Base-by-base conservation (phyloP, 768 basidiomycete species). In the Phanerodontia chrysosporium region DNA sequence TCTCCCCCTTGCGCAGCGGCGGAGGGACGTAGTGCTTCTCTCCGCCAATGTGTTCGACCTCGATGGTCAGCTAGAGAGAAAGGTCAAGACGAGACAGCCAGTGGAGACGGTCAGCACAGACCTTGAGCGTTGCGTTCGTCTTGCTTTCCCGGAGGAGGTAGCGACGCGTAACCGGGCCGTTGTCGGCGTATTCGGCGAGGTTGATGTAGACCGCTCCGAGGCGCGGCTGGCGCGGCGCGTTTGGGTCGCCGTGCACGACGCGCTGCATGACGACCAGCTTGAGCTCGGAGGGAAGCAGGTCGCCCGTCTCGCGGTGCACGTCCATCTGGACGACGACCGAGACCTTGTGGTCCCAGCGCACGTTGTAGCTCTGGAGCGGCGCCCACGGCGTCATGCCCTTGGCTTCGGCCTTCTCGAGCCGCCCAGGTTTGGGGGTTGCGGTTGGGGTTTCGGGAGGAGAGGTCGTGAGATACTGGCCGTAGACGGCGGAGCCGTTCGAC, bases 101-200 rank as follows among this genome's bases (percentile, higher is more conserved):
- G 22, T 18, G 9, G 30, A 45, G 30, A 46, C 53, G 39, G 49
- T 48, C 22, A 27, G 46, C 12, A 64, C 73, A 13, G 45, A 88
- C 86, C 77, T 87, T 87, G 49, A 92, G 75, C 6, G 85, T 87
- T 0, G 90, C 89, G 63, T 92, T 92, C 39, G 84, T 89, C 72
- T 88, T 90, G 64, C 86, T 89, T 64, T 89, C 81, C 49, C 82
- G 76, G 5, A 91, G 72, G 7, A 90, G 76, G 70, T 90, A 89
- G 6, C 83, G 76, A 18, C 90, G 77, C 10, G 83, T 83, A 25
- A 90, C 78, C 10, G 69, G 64, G 35, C 85, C 81, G 1, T 73
- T 81, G 49, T 80, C 77, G 14, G 84, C 86, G 64, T 90, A 92
- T 66, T 91, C 86, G 0, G 90, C 85, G 1, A 92, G 77, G 66